phyloP scores from a whole-genome alignment of 202 grass and related monocot species.

The Digitaria exilis region DNA sequence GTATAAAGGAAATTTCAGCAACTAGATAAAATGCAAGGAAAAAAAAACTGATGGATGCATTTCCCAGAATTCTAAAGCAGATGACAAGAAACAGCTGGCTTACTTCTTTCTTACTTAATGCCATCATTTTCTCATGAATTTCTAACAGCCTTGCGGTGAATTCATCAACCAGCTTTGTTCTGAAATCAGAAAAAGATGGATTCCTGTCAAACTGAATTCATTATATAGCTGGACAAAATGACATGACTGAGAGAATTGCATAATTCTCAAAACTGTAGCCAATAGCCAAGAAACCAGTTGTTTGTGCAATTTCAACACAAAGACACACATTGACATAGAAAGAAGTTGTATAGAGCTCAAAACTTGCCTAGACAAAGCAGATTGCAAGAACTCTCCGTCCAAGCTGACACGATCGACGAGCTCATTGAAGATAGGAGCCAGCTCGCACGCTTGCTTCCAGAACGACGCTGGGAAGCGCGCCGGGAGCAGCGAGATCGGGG shows the following conservation, averaged over 20 bases:
- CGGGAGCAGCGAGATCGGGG: slow-evolving; percentile 75
- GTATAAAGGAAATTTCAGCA: slow-evolving; percentile 40
- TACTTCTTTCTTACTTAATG: slow-evolving; percentile 76
- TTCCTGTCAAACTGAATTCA: not conserved
- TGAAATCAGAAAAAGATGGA: slow-evolving; percentile 32
- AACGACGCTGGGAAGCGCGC: slow-evolving; percentile 49
- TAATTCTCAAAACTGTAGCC: too few species aligned
- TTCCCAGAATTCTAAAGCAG: slow-evolving; percentile 2
- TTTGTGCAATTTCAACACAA: too few species aligned
- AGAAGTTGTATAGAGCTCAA: slow-evolving; percentile 7
- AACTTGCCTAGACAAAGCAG: slow-evolving; percentile 75
- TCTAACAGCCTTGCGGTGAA: slow-evolving; percentile 83
- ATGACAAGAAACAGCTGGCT: slow-evolving; percentile 14
- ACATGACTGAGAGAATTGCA: not conserved
- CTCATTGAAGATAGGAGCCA: slow-evolving; percentile 88
- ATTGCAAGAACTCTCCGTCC: slow-evolving; percentile 82
- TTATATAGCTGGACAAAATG: not conserved
- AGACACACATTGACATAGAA: not conserved
- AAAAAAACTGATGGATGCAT: not conserved
- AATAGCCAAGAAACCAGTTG: too few species aligned
- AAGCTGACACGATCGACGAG: slow-evolving; percentile 93
- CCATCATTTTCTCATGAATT: slow-evolving; percentile 83
- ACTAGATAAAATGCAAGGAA: slow-evolving; percentile 7
- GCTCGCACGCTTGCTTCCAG: slow-evolving; percentile 82
- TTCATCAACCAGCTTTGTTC: slow-evolving; percentile 78